Evolutionary conservation across 2,329 filamentous ascomycete genomes (phyloP).

Genomic region (Cytospora leucostoma): DNA sequence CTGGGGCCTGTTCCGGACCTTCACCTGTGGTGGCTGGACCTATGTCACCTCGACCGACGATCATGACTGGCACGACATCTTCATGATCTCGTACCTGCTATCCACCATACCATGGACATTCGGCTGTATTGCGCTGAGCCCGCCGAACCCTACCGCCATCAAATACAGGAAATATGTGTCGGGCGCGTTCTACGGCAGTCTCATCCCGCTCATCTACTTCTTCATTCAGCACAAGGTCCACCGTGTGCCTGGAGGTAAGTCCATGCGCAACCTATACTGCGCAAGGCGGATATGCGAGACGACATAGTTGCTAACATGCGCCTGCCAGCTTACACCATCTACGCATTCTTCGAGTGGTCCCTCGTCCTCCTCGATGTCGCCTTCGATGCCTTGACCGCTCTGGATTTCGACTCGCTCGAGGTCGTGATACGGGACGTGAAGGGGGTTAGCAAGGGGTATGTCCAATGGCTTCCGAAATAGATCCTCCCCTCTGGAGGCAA

Average conservation of each 20-base stretch:
- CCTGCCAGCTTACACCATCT: slow-evolving; percentile 85
- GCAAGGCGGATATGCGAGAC: not conserved
- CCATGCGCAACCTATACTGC: not conserved
- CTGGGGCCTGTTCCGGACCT: slow-evolving; percentile 81
- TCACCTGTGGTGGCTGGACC: slow-evolving; percentile 97
- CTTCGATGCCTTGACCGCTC: slow-evolving; percentile 90
- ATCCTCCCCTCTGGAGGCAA: slow-evolving; percentile 31
- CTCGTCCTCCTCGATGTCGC: slow-evolving; percentile 92
- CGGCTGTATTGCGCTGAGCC: slow-evolving; percentile 85
- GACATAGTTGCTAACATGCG: slow-evolving; percentile 9
- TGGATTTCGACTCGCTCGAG: slow-evolving; percentile 90
- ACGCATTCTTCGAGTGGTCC: slow-evolving; percentile 97
- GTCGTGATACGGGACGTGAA: slow-evolving; percentile 85
- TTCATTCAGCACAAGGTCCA: slow-evolving; percentile 99
- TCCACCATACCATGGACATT: slow-evolving; percentile 93
- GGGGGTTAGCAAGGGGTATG: slow-evolving; percentile 96
- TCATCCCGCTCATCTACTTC: slow-evolving; percentile 90
- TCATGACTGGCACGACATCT: slow-evolving; percentile 97
- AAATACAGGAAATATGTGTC: slow-evolving; percentile 88
- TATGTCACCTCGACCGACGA: slow-evolving; percentile 98
- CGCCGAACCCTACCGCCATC: slow-evolving; percentile 77
- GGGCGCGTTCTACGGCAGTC: slow-evolving; percentile 81
- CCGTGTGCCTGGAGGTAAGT: slow-evolving; percentile 84
- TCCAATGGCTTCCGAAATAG: slow-evolving; percentile 92
- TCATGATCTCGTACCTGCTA: slow-evolving; percentile 98